These are phyloP conservation scores for Suhomyces choctaworum DNA, from an alignment of 1,139 yeast genomes.

Conservation along the genomic window DNA sequence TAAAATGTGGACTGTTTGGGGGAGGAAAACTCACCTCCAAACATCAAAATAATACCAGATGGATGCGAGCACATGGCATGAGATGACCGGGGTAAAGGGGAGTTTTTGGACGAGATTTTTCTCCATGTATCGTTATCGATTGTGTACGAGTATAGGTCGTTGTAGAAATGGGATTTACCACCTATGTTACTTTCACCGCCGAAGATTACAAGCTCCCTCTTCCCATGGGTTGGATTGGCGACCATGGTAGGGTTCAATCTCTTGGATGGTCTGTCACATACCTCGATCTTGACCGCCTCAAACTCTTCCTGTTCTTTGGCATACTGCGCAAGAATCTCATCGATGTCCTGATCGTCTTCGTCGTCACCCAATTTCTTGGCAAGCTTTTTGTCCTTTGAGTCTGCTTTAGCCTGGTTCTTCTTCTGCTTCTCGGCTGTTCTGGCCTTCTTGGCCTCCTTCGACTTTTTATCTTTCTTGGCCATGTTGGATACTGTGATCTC, in stretches of 20 bases:
- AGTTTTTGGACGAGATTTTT: constrained; percentile 71
- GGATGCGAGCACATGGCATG: constrained; percentile 96
- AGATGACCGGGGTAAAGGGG: constrained; percentile 91
- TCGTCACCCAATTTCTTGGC: constrained; percentile 74
- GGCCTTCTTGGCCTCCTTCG: constrained; percentile 90
- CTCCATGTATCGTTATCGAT: constrained; percentile 85
- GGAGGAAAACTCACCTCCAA: constrained; percentile 96
- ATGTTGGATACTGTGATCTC: constrained; percentile 31
- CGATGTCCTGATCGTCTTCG: constrained; percentile 88
- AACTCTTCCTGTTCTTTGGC: constrained; percentile 79
- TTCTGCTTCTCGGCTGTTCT: constrained; percentile 81
- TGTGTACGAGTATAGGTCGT: constrained; percentile 74
- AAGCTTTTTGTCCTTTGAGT: constrained; percentile 67
- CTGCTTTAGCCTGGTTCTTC: constrained; percentile 75
- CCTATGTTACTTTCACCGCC: constrained; percentile 79
- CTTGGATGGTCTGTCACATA: constrained; percentile 59
- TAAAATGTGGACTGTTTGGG: constrained; percentile 95
- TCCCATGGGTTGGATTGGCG: constrained; percentile 74
- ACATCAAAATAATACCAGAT: constrained; percentile 77
- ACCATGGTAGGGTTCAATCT: constrained; percentile 76
- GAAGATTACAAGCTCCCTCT: constrained; percentile 74
- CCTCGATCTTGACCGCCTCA: constrained; percentile 65
- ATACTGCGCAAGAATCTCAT: constrained; percentile 74
- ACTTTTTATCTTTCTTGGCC: constrained; percentile 86
- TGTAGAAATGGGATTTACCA: constrained; percentile 67